These are phyloP conservation scores for Clonostachys chloroleuca DNA, from an alignment of 2,329 filamentous ascomycete genomes.

Conservation along the genomic window DNA sequence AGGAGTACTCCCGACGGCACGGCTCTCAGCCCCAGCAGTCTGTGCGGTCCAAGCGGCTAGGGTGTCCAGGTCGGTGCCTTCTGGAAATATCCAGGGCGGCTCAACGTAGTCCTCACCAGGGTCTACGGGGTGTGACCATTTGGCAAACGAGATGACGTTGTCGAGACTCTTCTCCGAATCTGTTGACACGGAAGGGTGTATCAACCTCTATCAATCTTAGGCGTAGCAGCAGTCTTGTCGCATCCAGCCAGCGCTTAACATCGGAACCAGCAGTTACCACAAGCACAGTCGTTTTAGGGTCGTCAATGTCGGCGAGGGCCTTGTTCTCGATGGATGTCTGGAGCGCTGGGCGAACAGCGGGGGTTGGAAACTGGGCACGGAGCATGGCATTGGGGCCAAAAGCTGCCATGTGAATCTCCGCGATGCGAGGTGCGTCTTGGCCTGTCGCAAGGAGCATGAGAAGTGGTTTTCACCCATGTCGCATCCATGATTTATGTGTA, in stretches of 20 bases:
- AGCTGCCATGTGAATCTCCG: constrained; percentile 1
- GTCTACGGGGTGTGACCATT: not conserved
- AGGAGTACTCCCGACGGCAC: not conserved
- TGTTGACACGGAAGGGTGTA: too few relatives aligned
- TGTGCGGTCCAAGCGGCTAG: not conserved
- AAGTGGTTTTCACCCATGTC: too few relatives aligned
- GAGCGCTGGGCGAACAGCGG: not conserved
- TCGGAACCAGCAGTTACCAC: not conserved
- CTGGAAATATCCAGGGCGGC: not conserved
- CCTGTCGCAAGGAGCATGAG: not conserved
- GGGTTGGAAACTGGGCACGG: constrained; percentile 1
- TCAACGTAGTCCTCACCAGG: not conserved
- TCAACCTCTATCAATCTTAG: too few relatives aligned
- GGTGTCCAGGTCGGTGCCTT: not conserved
- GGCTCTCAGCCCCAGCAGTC: not conserved
- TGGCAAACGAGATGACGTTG: not conserved
- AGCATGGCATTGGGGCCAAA: constrained; percentile 1
- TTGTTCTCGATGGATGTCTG: not conserved
- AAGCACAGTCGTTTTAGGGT: constrained; percentile 6
- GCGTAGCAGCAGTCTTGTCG: too few relatives aligned
- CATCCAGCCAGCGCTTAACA: too few relatives aligned
- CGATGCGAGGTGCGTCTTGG: constrained; percentile 1
- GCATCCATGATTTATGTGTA: too few relatives aligned
- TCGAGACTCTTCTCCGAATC: too few relatives aligned
- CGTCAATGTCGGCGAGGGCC: constrained; percentile 9